Conservation (phyloP, 805 yeast species). For the Candida namnaoensis region DNA sequence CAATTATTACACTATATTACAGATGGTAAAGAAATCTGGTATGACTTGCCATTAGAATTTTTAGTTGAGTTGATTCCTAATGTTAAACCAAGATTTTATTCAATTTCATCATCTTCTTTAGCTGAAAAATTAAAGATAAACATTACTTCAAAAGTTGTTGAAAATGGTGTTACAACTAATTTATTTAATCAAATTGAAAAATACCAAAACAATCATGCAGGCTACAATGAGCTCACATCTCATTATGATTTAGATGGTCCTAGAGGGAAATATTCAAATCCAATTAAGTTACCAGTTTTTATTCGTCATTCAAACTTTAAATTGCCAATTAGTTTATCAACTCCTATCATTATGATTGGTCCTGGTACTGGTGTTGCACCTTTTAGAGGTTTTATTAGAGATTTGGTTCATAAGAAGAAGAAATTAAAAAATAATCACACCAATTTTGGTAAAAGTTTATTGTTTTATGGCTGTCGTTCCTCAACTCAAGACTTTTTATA, state of each 20-base stretch:
- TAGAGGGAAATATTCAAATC: slow-evolving; percentile 33
- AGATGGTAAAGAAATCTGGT: slow-evolving; percentile 62
- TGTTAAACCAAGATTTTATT: slow-evolving; percentile 90
- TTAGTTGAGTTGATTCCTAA: slow-evolving; percentile 73
- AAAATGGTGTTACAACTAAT: slow-evolving; percentile 81
- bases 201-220: slow-evolving; percentile 39
- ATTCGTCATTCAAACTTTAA: slow-evolving; percentile 93
- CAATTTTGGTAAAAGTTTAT: slow-evolving; percentile 60
- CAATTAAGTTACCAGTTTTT: slow-evolving; percentile 73
- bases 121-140: slow-evolving; percentile 69
- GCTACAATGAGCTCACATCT: slow-evolving; percentile 37
- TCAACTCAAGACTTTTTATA: slow-evolving; percentile 74
- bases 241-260: slow-evolving; percentile 79
- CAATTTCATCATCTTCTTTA: slow-evolving; percentile 84
- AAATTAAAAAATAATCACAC: slow-evolving; percentile 35
- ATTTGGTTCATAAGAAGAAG: slow-evolving; percentile 47
- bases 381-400: slow-evolving; percentile 90
- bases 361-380: slow-evolving; percentile 99
- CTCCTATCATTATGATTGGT: slow-evolving; percentile 88
- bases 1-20: slow-evolving; percentile 63
- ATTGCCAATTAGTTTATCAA: slow-evolving; percentile 75
- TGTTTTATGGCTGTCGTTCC: slow-evolving; percentile 85
- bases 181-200: slow-evolving; percentile 66
- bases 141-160: slow-evolving; percentile 76
- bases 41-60: slow-evolving; percentile 77